These are phyloP conservation scores for Sarcodon aspratus DNA, from an alignment of 768 basidiomycete species.

Conservation along the genomic window DNA sequence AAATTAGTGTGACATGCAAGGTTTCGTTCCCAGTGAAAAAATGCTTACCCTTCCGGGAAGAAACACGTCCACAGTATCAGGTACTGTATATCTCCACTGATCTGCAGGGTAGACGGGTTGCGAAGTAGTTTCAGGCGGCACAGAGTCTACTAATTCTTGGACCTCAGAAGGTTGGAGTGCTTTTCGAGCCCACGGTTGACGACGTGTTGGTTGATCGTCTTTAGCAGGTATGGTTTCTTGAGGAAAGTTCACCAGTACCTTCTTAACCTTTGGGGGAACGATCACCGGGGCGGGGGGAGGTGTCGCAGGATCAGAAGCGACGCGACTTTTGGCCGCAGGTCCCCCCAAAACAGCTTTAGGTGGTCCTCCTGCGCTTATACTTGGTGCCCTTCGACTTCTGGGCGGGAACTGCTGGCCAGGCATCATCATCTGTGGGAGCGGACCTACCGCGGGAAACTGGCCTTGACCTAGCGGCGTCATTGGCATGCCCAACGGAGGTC, in stretches of 20 bases:
- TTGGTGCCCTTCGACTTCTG: constrained; percentile 52
- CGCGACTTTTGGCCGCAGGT: constrained; percentile 61
- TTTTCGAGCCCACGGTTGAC: constrained; percentile 46
- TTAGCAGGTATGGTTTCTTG: constrained; percentile 40
- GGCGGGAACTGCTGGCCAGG: constrained; percentile 36
- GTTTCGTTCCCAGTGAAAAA: not conserved
- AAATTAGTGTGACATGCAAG: constrained; percentile 2
- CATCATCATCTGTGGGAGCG: constrained; percentile 29
- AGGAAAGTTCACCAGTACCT: constrained; percentile 59
- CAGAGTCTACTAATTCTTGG: constrained; percentile 15
- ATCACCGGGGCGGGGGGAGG: constrained; percentile 13
- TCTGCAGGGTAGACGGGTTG: constrained; percentile 58
- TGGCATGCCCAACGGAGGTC: constrained; percentile 41
- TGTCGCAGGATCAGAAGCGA: constrained; percentile 16
- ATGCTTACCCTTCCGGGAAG: constrained; percentile 64
- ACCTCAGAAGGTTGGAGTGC: constrained; percentile 32
- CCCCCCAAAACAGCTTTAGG: constrained; percentile 81
- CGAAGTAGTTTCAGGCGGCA: constrained; percentile 26
- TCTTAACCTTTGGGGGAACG: constrained; percentile 42
- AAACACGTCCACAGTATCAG: constrained; percentile 67
- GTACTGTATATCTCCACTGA: constrained; percentile 41
- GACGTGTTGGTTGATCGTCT: constrained; percentile 24
- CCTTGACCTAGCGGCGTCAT: constrained; percentile 50
- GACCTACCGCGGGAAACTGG: constrained; percentile 29
- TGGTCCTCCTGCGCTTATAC: constrained; percentile 72